Base-by-base conservation (phyloP, 2,329 filamentous ascomycete genomes). In the Macrophomina tecta region DNA sequence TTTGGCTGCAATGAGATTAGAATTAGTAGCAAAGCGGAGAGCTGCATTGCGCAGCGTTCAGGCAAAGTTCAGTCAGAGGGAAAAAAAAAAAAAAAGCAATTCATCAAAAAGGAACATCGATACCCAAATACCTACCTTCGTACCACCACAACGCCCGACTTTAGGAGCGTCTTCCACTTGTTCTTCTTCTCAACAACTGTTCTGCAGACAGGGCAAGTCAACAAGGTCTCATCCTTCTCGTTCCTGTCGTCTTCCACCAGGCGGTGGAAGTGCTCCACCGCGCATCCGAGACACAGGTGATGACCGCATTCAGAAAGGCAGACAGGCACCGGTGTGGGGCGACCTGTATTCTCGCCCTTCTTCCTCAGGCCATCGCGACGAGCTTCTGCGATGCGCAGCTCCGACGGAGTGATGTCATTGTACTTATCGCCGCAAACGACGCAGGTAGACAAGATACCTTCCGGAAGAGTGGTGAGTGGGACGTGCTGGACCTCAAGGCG, bases 401-500 rank as follows among this genome's bases (percentile, higher is more conserved):
- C 28, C 8, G 30, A 8, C 4, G 42, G 40, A 28, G 56, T 61
- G 14, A 48, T 61, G 40, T 61, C 56, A 4, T 18, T 48, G 30
- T 46, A 61, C 28, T 48, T 46, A 2, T 16, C 42, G 16, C 23
- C 30, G 28, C 56, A 61, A 36, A 34, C 9, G 6, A 11, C 8
- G 56, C 56, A 61, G 42, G 42, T 61, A n/a, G 56, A 46, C 11
- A 23, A 11, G n/a, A 38, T 28, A 23, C 56, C 56, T 6, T 46
- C 40, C 6, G 56, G 42, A 48, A 61, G 56, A 7, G 8, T 14
- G 9, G 16, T 36, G 8, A 48, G 16, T 5, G 42, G 56, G 8
- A 61, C 42, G 45, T 61, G 56, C 28, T 61, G 40, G 30, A 61
- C 56, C 30, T 48, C 56, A 4, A 61, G 28, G 14, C 56, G 40